Percentiles rank a stretch among this genome's conserved stretches.
These are phyloP conservation scores for Aspergillus sp. DNA, from an alignment of 2,329 filamentous ascomycete genomes.

Conservation along the genomic window DNA sequence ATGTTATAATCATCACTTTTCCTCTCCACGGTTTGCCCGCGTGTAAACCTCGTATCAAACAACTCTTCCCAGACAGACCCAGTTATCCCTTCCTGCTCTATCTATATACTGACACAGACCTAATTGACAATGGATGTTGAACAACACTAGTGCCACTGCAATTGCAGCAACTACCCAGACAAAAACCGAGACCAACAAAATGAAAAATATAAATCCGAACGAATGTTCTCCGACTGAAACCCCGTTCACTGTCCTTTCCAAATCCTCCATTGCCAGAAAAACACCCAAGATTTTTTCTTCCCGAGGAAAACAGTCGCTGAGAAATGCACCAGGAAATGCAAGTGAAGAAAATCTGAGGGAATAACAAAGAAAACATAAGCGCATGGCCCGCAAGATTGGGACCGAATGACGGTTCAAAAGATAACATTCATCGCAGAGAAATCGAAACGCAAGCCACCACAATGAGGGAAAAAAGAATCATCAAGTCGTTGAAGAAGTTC, in stretches of 20 bases:
- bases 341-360: constrained; percentile 10
- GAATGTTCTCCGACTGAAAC: constrained; percentile 16
- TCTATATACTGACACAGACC: constrained; percentile 16
- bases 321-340: constrained; percentile 27
- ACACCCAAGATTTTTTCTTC: constrained; percentile 21
- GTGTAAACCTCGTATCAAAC: neutral
- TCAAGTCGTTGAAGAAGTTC: constrained; percentile 30
- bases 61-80: neutral
- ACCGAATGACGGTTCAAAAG: constrained; percentile 19
- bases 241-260: constrained; percentile 19
- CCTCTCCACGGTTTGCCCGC: neutral
- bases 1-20: neutral
- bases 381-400: constrained; percentile 9
- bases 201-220: constrained; percentile 14
- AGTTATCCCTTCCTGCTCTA: constrained; percentile 1
- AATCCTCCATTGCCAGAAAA: constrained; percentile 20
- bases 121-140: constrained; percentile 10
- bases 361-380: constrained; percentile 12
- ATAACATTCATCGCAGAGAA: constrained; percentile 20
- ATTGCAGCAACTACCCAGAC: neutral
- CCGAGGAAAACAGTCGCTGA: constrained; percentile 25
- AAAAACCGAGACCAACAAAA: constrained; percentile 5
- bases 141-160: neutral
- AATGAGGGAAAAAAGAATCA: constrained; percentile 22
- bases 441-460: constrained; percentile 11